Evolutionary conservation across 495 filamentous ascomycete species (phyloP).

Genomic region (Annulohypoxylon bovei): DNA sequence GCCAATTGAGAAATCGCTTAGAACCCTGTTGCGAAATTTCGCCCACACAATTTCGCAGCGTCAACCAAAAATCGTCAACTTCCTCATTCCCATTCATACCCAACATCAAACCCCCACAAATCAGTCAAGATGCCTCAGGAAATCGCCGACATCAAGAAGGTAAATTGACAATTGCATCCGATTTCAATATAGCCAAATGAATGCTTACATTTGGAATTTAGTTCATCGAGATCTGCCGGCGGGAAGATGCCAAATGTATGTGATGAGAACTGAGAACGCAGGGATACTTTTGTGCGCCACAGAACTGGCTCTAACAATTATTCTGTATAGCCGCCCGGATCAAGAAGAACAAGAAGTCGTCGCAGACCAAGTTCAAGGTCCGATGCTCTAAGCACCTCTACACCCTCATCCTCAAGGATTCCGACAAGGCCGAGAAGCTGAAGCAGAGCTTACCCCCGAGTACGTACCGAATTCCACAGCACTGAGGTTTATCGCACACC

Average conservation of each 20-base stretch:
- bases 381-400: slow-evolving; percentile 94
- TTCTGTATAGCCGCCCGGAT: slow-evolving; percentile 82
- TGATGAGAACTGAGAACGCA: slow-evolving; percentile 46
- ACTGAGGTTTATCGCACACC: neutral
- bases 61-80: slow-evolving; percentile 42
- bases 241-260: slow-evolving; percentile 97
- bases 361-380: slow-evolving; percentile 99
- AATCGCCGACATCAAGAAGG: slow-evolving; percentile 97
- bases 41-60: slow-evolving; percentile 50
- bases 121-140: slow-evolving; percentile 88
- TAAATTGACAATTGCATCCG: slow-evolving; percentile 38
- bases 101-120: slow-evolving; percentile 39
- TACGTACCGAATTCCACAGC: slow-evolving; percentile 53
- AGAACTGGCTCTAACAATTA: slow-evolving; percentile 50
- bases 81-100: slow-evolving; percentile 40
- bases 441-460: slow-evolving; percentile 98
- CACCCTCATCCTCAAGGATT: slow-evolving; percentile 96
- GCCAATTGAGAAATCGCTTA: slow-evolving; percentile 40
- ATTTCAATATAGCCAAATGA: neutral
- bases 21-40: slow-evolving; percentile 40
- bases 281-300: neutral
- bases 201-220: slow-evolving; percentile 57
- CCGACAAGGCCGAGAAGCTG: slow-evolving; percentile 99
- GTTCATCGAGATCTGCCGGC: slow-evolving; percentile 99
- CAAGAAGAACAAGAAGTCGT: slow-evolving; percentile 89